These are phyloP conservation scores for Dipteronia dyeriana DNA, from an alignment of 345 rosid species.

Conservation along the genomic window DNA sequence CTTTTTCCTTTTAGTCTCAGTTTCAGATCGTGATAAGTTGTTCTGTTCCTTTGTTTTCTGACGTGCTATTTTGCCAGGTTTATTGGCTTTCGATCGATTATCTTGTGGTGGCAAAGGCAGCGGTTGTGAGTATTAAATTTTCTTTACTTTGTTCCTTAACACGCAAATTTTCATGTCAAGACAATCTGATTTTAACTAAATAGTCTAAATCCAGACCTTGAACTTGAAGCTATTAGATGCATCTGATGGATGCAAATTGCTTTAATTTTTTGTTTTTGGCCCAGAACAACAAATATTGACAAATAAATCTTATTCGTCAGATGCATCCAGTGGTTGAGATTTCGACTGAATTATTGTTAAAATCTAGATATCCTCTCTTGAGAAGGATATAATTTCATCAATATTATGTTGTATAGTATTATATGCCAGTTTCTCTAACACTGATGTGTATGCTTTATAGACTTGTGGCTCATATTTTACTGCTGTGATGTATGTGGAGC, in stretches of 20 bases:
- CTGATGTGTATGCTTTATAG: constrained; percentile 38
- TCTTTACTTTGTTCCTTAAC: neutral
- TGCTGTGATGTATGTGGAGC: constrained; percentile 85
- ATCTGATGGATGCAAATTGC: neutral
- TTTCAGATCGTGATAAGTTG: neutral
- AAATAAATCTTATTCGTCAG: neutral
- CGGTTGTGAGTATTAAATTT: constrained; percentile 60
- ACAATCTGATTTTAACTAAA: neutral
- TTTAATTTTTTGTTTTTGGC: neutral
- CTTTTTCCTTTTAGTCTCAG: neutral
- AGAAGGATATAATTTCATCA: neutral
- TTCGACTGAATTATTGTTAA: neutral
- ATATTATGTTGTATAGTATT: neutral
- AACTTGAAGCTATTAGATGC: neutral
- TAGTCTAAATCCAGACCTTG: neutral
- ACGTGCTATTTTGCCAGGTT: constrained; percentile 52
- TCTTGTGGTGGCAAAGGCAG: constrained; percentile 80
- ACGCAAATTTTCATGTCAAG: neutral
- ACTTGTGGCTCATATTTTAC: constrained; percentile 85
- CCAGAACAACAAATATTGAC: neutral
- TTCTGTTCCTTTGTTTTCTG: constrained; percentile 9
- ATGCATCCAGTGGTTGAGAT: neutral
- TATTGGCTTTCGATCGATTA: constrained; percentile 92
- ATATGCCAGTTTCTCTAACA: constrained; percentile 2
- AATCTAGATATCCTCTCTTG: neutral